Percentiles rank a stretch among this genome's conserved stretches.
phyloP scores from a whole-genome alignment of 73 alveolate species.

The Stentor roeselii region DNA sequence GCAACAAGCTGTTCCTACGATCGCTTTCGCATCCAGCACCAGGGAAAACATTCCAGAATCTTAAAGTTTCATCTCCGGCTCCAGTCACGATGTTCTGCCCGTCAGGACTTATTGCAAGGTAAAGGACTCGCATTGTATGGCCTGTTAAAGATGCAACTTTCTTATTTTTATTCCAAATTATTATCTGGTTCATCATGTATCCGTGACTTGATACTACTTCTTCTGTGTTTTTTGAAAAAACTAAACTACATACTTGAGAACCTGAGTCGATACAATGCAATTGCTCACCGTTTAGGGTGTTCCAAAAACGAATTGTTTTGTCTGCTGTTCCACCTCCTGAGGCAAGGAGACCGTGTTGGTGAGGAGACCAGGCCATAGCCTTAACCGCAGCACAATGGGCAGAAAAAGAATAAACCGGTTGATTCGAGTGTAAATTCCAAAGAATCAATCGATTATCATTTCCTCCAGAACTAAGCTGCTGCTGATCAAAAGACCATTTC shows the following conservation, averaged over 20 bases:
- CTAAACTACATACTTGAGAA: conserved; percentile 94
- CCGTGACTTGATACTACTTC: conserved; percentile 99
- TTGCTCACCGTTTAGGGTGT: conserved; percentile 76
- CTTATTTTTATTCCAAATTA: conserved; percentile 89
- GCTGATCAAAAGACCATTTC: conserved; percentile 97
- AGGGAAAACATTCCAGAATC: conserved; percentile 99
- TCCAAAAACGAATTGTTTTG: conserved; percentile 97
- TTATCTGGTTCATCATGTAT: conserved; percentile 92
- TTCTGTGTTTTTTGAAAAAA: conserved; percentile 92
- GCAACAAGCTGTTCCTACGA: neutral
- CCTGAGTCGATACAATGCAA: conserved; percentile 92
- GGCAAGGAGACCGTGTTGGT: conserved; percentile 95
- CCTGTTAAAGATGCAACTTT: conserved; percentile 96
- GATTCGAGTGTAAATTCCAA: conserved; percentile 76
- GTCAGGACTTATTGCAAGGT: conserved; percentile 96
- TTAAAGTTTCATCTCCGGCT: conserved; percentile 99
- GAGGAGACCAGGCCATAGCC: conserved; percentile 99
- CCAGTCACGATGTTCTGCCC: conserved; percentile 96
- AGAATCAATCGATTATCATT: conserved; percentile 96
- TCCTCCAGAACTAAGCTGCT: conserved; percentile 98
- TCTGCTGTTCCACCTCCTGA: conserved; percentile 99
- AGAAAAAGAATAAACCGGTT: conserved; percentile 74
- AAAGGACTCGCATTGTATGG: conserved; percentile 96
- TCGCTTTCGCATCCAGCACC: conserved; percentile 39
- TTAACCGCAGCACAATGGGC: conserved; percentile 98